A percentile compares a stretch with the other conserved stretches of the same genome.
Evolutionary conservation across 202 grass and related monocot species (phyloP).

Genomic region (Musa balbisiana): DNA sequence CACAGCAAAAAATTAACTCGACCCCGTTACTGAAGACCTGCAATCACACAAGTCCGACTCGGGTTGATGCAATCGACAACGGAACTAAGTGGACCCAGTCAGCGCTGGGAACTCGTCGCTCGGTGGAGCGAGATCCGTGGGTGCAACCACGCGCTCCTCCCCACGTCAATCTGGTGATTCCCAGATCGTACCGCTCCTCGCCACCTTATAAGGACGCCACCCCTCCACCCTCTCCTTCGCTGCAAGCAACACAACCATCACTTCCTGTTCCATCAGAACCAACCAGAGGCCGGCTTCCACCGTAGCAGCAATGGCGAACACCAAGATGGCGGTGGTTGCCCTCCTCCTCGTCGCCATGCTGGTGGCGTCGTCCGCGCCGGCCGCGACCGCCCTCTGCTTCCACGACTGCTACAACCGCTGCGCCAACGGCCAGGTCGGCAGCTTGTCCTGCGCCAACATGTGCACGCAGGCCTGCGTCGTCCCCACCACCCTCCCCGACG

Average conservation of each 20-base stretch:
- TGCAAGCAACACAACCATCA: neutral
- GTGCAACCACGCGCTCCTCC: no score
- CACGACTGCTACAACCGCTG: conserved; percentile 46
- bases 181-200: no score
- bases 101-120: no score
- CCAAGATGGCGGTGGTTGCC: conserved; percentile 27
- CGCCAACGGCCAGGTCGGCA: conserved; percentile 34
- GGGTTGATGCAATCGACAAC: no score
- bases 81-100: no score
- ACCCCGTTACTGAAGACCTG: no score
- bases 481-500: neutral
- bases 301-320: conserved; percentile 6
- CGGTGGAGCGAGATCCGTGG: no score
- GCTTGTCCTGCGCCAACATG: conserved; percentile 28
- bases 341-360: conserved; percentile 23
- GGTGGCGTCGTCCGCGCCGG: conserved; percentile 22
- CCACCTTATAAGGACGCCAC: neutral
- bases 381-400: conserved; percentile 12
- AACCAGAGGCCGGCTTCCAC: neutral
- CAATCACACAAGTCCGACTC: no score
- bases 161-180: no score
- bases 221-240: neutral
- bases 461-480: conserved; percentile 43
- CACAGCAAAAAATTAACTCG: no score
- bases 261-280: no score